A percentile compares a stretch with the other conserved stretches of the same genome.
Conservation (phyloP, 2,329 filamentous ascomycete species). For the Beauveria sp. region DNA sequence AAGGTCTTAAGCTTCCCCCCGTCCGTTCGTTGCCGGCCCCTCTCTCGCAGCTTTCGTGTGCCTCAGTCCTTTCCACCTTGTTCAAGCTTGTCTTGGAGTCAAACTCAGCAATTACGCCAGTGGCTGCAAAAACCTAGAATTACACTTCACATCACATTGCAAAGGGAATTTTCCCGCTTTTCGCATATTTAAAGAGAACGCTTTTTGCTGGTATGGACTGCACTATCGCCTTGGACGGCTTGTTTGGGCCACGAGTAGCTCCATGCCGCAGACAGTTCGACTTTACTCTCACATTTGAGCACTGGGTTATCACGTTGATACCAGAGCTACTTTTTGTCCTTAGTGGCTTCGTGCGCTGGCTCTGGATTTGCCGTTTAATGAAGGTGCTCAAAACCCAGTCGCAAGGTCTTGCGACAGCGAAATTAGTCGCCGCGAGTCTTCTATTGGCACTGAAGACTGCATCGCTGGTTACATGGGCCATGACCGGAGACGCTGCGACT, state of each 20-base stretch:
- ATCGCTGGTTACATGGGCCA: background rate
- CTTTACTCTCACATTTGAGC: conserved; percentile 4
- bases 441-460: background rate
- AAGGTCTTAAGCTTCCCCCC: background rate
- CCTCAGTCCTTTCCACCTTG: background rate
- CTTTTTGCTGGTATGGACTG: background rate
- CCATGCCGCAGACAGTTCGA: background rate
- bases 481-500: background rate
- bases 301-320: background rate
- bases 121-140: background rate
- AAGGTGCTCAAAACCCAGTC: background rate
- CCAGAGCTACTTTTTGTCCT: background rate
- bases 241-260: background rate
- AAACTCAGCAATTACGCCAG: background rate
- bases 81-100: background rate
- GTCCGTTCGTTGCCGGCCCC: background rate
- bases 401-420: background rate
- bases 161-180: background rate
- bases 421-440: background rate
- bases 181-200: background rate
- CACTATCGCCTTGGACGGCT: background rate
- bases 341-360: background rate
- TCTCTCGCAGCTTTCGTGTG: background rate
- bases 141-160: background rate
- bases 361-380: background rate